Evolutionary conservation across 129 eudicot species (phyloP).

Genomic region (Arctium lappa): DNA sequence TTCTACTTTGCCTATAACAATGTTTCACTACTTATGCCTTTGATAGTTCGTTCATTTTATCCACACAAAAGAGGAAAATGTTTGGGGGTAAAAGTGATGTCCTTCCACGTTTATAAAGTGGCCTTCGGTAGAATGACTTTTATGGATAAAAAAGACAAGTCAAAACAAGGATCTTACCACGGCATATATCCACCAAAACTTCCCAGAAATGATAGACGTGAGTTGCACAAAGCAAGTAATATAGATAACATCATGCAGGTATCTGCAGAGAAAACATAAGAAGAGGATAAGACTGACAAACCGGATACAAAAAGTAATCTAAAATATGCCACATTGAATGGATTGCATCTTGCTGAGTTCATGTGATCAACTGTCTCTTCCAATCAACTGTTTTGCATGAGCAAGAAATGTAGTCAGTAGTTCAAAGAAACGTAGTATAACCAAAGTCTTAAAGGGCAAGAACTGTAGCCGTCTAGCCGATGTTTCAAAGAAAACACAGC

Average conservation of each 20-base stretch:
- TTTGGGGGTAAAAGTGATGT: not conserved
- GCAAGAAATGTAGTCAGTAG: not conserved
- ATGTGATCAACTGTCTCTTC: not conserved
- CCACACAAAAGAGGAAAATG: not conserved
- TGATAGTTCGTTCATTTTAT: not conserved
- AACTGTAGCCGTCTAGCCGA: no score
- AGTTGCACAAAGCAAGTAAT: conserved; percentile 88
- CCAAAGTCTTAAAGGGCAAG: no score
- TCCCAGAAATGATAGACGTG: conserved; percentile 77
- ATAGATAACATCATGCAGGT: conserved; percentile 86
- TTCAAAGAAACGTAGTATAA: not conserved
- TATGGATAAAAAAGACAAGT: not conserved
- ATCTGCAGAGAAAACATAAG: conserved; percentile 51
- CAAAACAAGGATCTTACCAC: conserved; percentile 56
- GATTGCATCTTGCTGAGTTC: not conserved
- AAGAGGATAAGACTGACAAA: not conserved
- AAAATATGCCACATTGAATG: not conserved
- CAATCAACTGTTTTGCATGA: not conserved
- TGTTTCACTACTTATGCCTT: not conserved
- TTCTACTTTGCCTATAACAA: not conserved
- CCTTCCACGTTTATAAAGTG: not conserved
- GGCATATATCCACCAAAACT: conserved; percentile 89
- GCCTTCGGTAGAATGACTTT: not conserved
- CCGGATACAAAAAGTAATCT: not conserved
- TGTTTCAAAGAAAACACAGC: no score